Percentiles rank a stretch among this genome's conserved stretches.
phyloP scores from a whole-genome alignment of 169 alveolate species.

The Cystoisospora suis region DNA sequence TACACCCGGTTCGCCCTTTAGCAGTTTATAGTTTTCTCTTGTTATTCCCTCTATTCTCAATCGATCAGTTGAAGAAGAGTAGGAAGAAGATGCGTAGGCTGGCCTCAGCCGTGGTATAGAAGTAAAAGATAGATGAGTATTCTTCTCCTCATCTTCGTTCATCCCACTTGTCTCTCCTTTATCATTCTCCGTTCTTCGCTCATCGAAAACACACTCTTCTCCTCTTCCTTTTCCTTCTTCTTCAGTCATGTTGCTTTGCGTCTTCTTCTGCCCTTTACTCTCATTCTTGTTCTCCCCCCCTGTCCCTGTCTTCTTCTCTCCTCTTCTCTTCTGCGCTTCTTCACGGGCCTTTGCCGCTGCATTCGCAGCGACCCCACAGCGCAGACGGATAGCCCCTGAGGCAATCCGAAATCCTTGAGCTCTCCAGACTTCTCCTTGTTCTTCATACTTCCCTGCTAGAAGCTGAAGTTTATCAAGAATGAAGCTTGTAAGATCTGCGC shows the following conservation, averaged over 20 bases:
- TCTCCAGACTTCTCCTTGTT: constrained; percentile 46
- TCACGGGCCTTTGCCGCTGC: no score
- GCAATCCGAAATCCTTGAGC: constrained; percentile 25
- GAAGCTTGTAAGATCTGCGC: neutral
- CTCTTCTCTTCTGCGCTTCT: neutral
- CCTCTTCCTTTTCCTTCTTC: no score
- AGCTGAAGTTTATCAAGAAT: neutral
- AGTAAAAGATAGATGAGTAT: no score
- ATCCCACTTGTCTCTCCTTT: no score
- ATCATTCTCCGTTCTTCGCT: no score
- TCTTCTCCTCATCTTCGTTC: no score
- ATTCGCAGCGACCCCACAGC: neutral
- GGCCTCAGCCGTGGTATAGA: no score
- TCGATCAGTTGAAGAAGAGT: neutral
- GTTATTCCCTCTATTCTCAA: constrained; percentile 11
- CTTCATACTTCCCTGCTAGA: constrained; percentile 15
- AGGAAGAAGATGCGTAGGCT: no score
- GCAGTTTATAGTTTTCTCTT: constrained; percentile 3
- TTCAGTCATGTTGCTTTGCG: no score
- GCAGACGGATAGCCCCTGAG: neutral
- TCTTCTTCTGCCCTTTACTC: no score
- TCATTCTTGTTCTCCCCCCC: no score
- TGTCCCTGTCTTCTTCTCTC: neutral
- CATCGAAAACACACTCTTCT: no score
- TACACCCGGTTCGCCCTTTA: constrained; percentile 23